Conservation (phyloP, 441 rosid species). For the Dalechampia spathulata region DNA sequence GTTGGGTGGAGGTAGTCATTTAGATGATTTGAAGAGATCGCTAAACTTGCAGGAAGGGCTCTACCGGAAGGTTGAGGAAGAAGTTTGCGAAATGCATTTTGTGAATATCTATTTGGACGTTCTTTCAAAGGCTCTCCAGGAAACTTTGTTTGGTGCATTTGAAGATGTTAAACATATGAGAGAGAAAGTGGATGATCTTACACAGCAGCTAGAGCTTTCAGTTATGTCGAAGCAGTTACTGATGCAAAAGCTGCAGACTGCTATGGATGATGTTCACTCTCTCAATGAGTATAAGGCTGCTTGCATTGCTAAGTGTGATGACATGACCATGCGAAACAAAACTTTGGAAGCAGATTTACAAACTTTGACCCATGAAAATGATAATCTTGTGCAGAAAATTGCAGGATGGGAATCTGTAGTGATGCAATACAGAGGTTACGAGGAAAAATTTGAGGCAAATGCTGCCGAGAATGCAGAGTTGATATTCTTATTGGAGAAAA, state of each 20-base stretch:
- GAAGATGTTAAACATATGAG: conserved; percentile 40
- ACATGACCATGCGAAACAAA: conserved; percentile 53
- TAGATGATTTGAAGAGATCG: conserved; percentile 70
- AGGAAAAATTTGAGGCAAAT: conserved; percentile 53
- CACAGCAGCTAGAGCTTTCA: conserved; percentile 62
- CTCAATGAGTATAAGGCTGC: conserved; percentile 52
- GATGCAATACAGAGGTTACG: conserved; percentile 39
- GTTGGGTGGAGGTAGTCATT: conserved; percentile 62
- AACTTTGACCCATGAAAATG: conserved; percentile 46
- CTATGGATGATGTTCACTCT: conserved; percentile 62
- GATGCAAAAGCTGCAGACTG: conserved; percentile 54
- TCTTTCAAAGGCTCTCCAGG: conserved; percentile 63
- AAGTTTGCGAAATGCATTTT: conserved; percentile 68
- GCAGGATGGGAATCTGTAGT: conserved; percentile 55
- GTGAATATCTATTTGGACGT: conserved; percentile 71
- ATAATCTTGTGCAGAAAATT: conserved; percentile 53
- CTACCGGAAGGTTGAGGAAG: conserved; percentile 78
- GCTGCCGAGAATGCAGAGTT: conserved; percentile 58
- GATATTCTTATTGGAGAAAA: conserved; percentile 50
- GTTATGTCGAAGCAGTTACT: conserved; percentile 53
- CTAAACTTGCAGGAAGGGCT: conserved; percentile 80
- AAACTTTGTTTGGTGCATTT: conserved; percentile 58
- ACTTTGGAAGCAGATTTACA: conserved; percentile 52
- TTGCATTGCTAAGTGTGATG: conserved; percentile 50
- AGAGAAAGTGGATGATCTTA: conserved; percentile 45